Evolutionary conservation across 495 filamentous ascomycete species (phyloP), one percentile per base, ranked within the genome.

Genomic region (Arthonia radiata): DNA sequence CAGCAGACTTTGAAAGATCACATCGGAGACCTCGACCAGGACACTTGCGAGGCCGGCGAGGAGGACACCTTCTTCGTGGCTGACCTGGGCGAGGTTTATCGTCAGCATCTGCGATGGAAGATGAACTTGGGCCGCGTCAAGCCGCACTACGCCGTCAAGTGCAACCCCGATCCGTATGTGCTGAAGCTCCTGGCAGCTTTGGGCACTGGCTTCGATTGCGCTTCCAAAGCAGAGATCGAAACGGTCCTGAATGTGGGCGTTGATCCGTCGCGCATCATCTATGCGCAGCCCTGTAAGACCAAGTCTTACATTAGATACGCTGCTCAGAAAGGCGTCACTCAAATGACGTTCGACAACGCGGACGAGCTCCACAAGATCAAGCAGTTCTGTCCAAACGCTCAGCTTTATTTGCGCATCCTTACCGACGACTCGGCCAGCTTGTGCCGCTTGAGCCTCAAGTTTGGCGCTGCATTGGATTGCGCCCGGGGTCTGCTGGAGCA

Each of bases 301-400:
- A 90, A 89, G 50, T 92, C 82, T 21, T 92, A 93, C 50, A 57
- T 94, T 33, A 77, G 81, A 39, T 90, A 77, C 39, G 83, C 83
- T 28, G 64, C 70, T 30, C 61, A 67, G 44, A 47, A 72, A 30
- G 73, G 69, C 32, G 83, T 99, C 40, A 89, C 78, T 55, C 80
- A 91, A 57, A 94, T 99, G 81, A 94, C 86, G 7, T 93, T 94
- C 40, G 86, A 99, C 56, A 93, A 94, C 39, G 67, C 79, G 35
- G 86, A 94, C 42, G 89, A 99, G 56, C 64, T 99, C 18, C 78
- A 83, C 63, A 94, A 99, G 61, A 86, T 89, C 50, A 83, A 89
- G 44, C 67, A 75, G 36, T 61, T 78, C 34, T 92, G 64, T 42
- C 89, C 86, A 7, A 69, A 65, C 13, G 86, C 86, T 18, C 76